Conservation (phyloP, 202 grass and related monocot genomes). For the Zoysia matrella region DNA sequence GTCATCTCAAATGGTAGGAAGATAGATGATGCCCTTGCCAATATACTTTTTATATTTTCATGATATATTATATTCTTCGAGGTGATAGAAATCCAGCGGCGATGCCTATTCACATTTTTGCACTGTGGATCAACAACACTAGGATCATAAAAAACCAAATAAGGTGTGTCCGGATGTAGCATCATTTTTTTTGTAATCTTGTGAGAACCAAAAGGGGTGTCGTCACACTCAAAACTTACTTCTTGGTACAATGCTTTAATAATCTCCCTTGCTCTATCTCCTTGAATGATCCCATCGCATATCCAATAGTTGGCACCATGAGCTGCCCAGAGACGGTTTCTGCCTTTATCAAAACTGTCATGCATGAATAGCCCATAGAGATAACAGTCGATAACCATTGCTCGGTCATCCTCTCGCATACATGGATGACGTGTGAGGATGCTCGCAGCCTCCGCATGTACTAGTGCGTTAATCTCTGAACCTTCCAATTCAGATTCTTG, state of each 20-base stretch:
- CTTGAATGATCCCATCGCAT: constrained; percentile 6
- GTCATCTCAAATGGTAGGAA: background rate
- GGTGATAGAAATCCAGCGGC: background rate
- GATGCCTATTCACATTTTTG: background rate
- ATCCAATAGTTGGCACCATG: constrained; percentile 17
- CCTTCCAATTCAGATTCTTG: too few species aligned
- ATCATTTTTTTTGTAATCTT: background rate
- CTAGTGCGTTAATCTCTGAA: background rate
- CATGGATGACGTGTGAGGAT: background rate
- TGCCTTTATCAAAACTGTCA: background rate
- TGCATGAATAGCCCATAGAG: background rate
- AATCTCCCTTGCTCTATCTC: background rate
- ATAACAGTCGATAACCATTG: background rate
- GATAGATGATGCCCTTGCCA: background rate
- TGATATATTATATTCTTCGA: background rate
- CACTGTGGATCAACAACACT: too few species aligned
- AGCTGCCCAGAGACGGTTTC: background rate
- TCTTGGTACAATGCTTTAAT: background rate
- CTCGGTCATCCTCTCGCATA: background rate
- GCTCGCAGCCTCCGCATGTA: background rate
- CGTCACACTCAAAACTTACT: background rate
- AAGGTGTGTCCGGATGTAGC: background rate
- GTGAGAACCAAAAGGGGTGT: fast-evolving
- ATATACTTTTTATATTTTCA: background rate
- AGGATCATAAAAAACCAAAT: background rate